Percentiles rank a stretch among this genome's conserved stretches.
Evolutionary conservation across 768 basidiomycete genomes (phyloP).

Genomic region (Suillus subaureus): DNA sequence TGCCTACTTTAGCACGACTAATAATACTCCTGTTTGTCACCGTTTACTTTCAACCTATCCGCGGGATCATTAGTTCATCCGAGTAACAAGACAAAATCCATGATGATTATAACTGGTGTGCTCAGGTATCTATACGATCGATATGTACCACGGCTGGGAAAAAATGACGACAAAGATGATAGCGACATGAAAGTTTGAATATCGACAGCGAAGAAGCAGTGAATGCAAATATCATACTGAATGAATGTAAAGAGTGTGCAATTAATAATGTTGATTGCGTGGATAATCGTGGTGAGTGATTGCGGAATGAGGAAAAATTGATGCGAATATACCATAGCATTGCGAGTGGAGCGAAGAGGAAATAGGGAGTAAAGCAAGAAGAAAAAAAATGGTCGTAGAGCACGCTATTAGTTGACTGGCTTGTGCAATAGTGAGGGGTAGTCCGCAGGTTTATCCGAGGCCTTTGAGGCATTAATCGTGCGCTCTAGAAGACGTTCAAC

Average conservation of each 20-base stretch:
- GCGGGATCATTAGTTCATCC: background rate
- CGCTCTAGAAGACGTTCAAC: conserved; percentile 74
- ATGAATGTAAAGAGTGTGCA: conserved; percentile 25
- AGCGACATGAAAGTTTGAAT: conserved; percentile 27
- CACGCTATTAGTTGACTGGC: conserved; percentile 23
- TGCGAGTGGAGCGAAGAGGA: conserved; percentile 30
- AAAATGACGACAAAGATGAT: conserved; percentile 19
- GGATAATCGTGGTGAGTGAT: conserved; percentile 30
- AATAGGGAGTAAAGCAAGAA: conserved; percentile 16
- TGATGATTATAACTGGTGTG: conserved; percentile 23
- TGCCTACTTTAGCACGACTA: conserved; percentile 11
- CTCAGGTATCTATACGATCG: conserved; percentile 16
- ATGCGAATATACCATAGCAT: conserved; percentile 41
- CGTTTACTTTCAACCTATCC: conserved; percentile 21
- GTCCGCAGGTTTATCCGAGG: conserved; percentile 31
- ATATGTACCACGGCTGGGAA: conserved; percentile 17
- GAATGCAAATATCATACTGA: conserved; percentile 29
- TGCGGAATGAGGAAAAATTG: conserved; percentile 31
- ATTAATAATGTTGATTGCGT: conserved; percentile 42
- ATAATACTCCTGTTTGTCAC: conserved; percentile 27
- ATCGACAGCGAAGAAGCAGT: conserved; percentile 35
- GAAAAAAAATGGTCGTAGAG: conserved; percentile 14
- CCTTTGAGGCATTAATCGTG: conserved; percentile 35
- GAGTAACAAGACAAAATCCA: conserved; percentile 7
- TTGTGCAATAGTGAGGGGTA: conserved; percentile 31